Evolutionary conservation across 768 basidiomycete species (phyloP).

Genomic region (Russula earlei): DNA sequence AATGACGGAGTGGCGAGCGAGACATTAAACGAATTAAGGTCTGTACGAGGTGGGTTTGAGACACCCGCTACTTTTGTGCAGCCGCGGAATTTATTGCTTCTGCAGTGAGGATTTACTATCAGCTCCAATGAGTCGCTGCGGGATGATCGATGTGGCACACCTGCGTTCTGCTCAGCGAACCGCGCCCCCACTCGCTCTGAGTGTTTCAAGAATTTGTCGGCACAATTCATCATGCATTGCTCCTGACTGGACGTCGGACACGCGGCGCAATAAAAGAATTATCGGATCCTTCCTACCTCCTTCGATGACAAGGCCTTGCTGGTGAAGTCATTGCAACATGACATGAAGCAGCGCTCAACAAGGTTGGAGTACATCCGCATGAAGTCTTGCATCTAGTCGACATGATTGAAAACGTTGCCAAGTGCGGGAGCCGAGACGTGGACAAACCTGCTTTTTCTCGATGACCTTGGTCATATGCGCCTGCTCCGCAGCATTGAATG

Average conservation of each 20-base stretch:
- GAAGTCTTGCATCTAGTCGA: slow-evolving; percentile 92
- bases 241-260: slow-evolving; percentile 40
- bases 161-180: slow-evolving; percentile 88
- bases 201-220: slow-evolving; percentile 97
- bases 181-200: slow-evolving; percentile 88
- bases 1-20: neutral
- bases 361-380: slow-evolving; percentile 89
- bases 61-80: slow-evolving; percentile 24
- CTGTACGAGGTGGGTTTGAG: neutral
- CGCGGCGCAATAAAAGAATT: neutral
- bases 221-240: slow-evolving; percentile 84
- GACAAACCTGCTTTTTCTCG: slow-evolving; percentile 87
- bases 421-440: neutral
- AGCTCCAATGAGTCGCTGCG: neutral
- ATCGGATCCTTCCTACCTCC: slow-evolving; percentile 47
- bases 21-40: neutral
- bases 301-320: slow-evolving; percentile 88
- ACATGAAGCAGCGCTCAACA: slow-evolving; percentile 91
- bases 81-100: slow-evolving; percentile 33
- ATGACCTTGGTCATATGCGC: slow-evolving; percentile 93
- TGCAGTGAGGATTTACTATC: slow-evolving; percentile 16
- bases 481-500: slow-evolving; percentile 84
- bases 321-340: slow-evolving; percentile 95
- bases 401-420: neutral
- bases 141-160: slow-evolving; percentile 37